Base-by-base conservation (phyloP, 768 basidiomycete genomes). In the Panaeolus papilionaceus region DNA sequence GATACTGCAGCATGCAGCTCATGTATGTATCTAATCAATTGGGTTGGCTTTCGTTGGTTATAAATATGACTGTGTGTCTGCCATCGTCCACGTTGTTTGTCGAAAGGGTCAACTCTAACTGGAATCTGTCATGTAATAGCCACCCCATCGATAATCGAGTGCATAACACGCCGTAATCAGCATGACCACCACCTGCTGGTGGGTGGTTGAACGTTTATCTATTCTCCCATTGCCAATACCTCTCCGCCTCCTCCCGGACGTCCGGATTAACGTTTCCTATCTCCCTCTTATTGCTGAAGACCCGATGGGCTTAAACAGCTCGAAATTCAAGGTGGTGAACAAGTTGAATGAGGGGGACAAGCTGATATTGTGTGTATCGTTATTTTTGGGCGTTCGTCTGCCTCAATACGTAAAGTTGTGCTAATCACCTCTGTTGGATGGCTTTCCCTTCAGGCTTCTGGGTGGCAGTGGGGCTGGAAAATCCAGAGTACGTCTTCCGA, bases 111-210 rank as follows among this genome's bases (percentile, higher is more conserved):
- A 44, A 44, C 10, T 44, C 14, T 44, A 44, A 44, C 11, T 18
- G 16, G 16, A 44, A 44, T 16, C 42, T 18, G 42, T 44, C 42
- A 44, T 33, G 16, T 6, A 44, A 14, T 20, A 18, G 45, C 11
- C 47, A 49, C 47, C 47, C 45, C 47, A 58, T 58, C 54, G 54
- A 58, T 58, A 37, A 33, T 58, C 26, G n/a, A 51, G 7, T 47
- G 49, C 23, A 51, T 26, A 18, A 12, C 54, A 58, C 47, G 54
- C 26, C 14, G 28, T 58, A 58, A 16, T 28, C 54, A 37, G 54
- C 54, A 33, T 28, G 54, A 2, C 10, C 11, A 37, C 26, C 47
- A 23, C 47, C 47, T 49, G 47, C 20, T 9, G 20, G 20, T 26
- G 9, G 1, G 20, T 7, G 47, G 23, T 49, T 49, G 20, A 49